Conservation (phyloP, 139 green algal species). For the Mesotaenium endlicherianum region DNA sequence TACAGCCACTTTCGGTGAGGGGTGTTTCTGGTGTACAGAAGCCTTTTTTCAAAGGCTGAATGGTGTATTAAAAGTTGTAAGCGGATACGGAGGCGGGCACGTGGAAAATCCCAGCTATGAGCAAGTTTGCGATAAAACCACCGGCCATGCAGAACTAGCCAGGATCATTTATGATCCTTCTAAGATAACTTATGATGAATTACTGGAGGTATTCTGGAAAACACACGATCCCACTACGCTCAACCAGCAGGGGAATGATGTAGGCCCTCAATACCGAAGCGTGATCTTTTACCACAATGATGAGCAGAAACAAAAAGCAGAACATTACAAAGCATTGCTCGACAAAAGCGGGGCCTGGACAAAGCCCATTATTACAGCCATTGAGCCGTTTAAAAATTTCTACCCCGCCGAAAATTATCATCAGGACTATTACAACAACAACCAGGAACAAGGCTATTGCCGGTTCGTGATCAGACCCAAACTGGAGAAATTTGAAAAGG, state of each 20-base stretch:
- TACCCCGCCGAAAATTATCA: neutral
- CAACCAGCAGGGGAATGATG: conserved; percentile 49
- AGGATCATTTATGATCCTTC: conserved; percentile 58
- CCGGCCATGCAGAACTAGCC: conserved; percentile 74
- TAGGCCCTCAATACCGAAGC: conserved; percentile 53
- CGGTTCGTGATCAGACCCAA: neutral
- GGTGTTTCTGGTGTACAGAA: neutral
- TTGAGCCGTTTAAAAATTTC: neutral
- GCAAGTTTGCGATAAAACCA: conserved; percentile 61
- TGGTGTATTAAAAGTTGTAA: neutral
- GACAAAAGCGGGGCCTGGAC: neutral
- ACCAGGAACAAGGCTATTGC: neutral
- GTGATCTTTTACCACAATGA: conserved; percentile 49
- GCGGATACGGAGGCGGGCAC: neutral
- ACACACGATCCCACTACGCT: conserved; percentile 51
- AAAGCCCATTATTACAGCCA: neutral
- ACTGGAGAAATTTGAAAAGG: neutral
- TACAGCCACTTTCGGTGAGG: neutral
- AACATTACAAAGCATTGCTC: neutral
- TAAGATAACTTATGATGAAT: conserved; percentile 42
- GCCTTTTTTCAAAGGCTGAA: neutral
- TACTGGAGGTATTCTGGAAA: conserved; percentile 51
- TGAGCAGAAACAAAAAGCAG: conserved; percentile 23
- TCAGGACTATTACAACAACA: neutral
- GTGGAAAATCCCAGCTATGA: neutral